A percentile compares a stretch with the other conserved stretches of the same genome.
phyloP scores from a whole-genome alignment of 257 asterid genomes.

The Fraxinus quadrangulata region DNA sequence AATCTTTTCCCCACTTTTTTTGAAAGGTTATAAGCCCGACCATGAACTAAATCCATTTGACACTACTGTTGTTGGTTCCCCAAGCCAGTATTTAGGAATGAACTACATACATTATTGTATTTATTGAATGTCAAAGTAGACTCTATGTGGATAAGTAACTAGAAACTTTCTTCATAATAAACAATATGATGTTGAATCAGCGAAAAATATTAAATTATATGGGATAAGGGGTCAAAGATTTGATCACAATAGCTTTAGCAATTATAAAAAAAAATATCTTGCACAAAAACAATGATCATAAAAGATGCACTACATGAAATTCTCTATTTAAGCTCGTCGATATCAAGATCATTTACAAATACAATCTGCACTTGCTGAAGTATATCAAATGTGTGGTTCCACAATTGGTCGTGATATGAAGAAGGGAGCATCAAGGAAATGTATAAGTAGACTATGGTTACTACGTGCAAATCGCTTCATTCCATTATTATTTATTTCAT shows the following conservation, averaged over 20 bases:
- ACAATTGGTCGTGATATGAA: not conserved
- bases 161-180: constrained; percentile 16
- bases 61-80: not conserved
- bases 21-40: constrained; percentile 14
- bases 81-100: not conserved
- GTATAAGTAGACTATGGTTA: not conserved
- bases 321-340: not conserved
- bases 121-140: constrained; percentile 9
- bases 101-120: constrained; percentile 11
- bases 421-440: not conserved
- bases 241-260: constrained; percentile 2
- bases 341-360: not conserved
- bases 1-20: too few species aligned
- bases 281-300: not conserved
- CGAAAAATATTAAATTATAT: not conserved
- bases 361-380: not conserved
- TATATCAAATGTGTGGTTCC: not conserved
- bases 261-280: not conserved
- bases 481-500: too few species aligned
- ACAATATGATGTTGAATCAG: not conserved
- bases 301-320: not conserved
- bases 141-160: constrained; percentile 14
- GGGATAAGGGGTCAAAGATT: not conserved
- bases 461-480: not conserved
- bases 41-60: constrained; percentile 18